Evolutionary conservation across 2,329 filamentous ascomycete species (phyloP).

Genomic region (Botrytis hyacinthi): DNA sequence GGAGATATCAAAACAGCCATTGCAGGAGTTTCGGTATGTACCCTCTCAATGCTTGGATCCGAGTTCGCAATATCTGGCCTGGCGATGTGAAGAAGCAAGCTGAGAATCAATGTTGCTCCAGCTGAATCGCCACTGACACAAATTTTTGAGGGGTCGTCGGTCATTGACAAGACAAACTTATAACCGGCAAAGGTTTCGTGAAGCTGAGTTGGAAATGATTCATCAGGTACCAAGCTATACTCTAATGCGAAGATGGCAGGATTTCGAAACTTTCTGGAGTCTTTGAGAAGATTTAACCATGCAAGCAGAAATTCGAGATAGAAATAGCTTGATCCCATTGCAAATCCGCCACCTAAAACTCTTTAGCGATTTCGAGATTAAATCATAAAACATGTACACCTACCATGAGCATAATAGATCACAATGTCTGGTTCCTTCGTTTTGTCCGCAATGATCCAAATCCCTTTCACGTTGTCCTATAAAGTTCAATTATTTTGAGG

Average conservation of each 20-base stretch:
- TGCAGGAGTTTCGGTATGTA: constrained; percentile 43
- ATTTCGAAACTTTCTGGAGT: constrained; percentile 65
- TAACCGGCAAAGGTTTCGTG: constrained; percentile 70
- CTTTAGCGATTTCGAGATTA: background rate
- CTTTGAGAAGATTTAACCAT: constrained; percentile 64
- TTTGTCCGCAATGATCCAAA: constrained; percentile 67
- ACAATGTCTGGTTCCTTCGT: constrained; percentile 67
- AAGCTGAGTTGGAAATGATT: constrained; percentile 70
- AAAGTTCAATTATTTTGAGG: constrained; percentile 10
- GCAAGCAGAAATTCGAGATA: constrained; percentile 80
- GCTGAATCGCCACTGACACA: constrained; percentile 78
- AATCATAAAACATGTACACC: constrained; percentile 26
- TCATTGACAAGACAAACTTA: constrained; percentile 62
- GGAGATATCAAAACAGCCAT: constrained; percentile 75
- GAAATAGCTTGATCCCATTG: constrained; percentile 78
- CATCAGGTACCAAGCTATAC: constrained; percentile 71
- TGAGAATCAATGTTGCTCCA: constrained; percentile 70
- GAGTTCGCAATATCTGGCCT: constrained; percentile 17
- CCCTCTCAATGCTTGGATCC: background rate
- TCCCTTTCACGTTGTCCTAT: constrained; percentile 54
- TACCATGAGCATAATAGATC: constrained; percentile 80
- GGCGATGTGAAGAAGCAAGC: constrained; percentile 66
- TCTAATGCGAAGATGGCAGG: constrained; percentile 78
- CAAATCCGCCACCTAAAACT: constrained; percentile 70
- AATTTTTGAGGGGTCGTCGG: constrained; percentile 56